Evolutionary conservation across 1,284 basidiomycete genomes (phyloP).

Genomic region (Rhodotorula sp.): DNA sequence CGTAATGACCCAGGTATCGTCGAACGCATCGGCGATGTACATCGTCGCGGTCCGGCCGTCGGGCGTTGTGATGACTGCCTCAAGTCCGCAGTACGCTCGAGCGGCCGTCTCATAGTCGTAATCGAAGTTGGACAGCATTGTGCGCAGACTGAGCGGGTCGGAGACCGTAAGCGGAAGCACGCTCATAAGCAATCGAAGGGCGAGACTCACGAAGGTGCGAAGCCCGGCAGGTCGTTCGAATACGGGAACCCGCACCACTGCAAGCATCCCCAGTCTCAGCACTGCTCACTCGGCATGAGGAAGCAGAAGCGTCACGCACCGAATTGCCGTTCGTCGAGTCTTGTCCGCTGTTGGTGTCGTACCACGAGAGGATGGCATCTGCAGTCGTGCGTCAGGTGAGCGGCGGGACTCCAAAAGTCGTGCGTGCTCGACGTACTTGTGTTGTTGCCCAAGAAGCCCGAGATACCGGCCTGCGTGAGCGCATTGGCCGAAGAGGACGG

Average conservation of each 20-base stretch:
- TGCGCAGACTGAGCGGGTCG: slow-evolving; percentile 10
- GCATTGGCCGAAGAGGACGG: neutral
- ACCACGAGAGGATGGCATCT: slow-evolving; percentile 30
- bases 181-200: no score
- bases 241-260: slow-evolving; percentile 11
- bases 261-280: neutral
- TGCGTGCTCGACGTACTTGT: neutral
- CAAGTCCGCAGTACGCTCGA: slow-evolving; percentile 34
- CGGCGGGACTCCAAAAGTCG: neutral
- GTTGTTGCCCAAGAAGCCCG: slow-evolving; percentile 16
- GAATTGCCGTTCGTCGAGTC: slow-evolving; percentile 39
- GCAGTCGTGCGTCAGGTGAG: neutral
- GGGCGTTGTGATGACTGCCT: slow-evolving; percentile 25
- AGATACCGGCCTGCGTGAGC: neutral
- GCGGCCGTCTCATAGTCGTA: slow-evolving; percentile 14
- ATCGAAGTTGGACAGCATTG: slow-evolving; percentile 36
- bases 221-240: slow-evolving; percentile 25
- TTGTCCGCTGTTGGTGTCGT: slow-evolving; percentile 11
- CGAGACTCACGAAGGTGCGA: slow-evolving; percentile 25
- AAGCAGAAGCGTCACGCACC: slow-evolving; percentile 13
- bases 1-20: slow-evolving; percentile 35
- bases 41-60: slow-evolving; percentile 20
- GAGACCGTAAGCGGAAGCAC: no score
- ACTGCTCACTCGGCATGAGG: no score
- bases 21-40: slow-evolving; percentile 36